Conservation (phyloP, 2,329 filamentous ascomycete species). For the Epichloe glyceriae region DNA sequence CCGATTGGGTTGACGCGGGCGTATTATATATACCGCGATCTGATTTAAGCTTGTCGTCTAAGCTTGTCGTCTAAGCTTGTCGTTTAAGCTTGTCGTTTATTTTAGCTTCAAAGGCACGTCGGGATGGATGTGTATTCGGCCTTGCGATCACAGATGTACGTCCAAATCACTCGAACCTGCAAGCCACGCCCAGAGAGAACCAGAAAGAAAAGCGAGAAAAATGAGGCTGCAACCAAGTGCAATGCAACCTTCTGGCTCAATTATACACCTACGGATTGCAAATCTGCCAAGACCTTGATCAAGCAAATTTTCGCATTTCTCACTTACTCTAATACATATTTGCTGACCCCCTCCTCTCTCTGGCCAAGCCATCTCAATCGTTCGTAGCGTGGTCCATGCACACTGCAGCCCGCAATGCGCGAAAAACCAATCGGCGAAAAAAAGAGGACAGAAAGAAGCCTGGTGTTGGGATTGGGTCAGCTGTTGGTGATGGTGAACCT, state of each 20-base stretch:
- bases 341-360: not conserved
- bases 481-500: slow-evolving; percentile 2
- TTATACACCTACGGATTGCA: not conserved
- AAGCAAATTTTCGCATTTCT: not conserved
- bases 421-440: not conserved
- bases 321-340: not conserved
- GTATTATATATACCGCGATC: not conserved
- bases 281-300: not conserved
- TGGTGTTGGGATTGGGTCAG: not conserved
- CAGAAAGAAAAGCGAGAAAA: not conserved
- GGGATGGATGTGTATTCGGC: not conserved
- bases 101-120: slow-evolving; percentile 1
- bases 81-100: not conserved
- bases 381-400: not conserved
- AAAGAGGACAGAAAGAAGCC: not conserved
- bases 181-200: not conserved
- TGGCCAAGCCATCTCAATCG: not conserved
- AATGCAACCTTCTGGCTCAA: not conserved
- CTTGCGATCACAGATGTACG: not conserved
- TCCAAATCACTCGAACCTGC: not conserved
- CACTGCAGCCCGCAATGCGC: not conserved
- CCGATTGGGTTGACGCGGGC: not conserved
- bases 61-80: not conserved
- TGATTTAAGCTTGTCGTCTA: not conserved
- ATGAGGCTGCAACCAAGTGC: not conserved